phyloP scores from a whole-genome alignment of 2,329 filamentous ascomycete genomes.

The Dactylellina cionopaga region DNA sequence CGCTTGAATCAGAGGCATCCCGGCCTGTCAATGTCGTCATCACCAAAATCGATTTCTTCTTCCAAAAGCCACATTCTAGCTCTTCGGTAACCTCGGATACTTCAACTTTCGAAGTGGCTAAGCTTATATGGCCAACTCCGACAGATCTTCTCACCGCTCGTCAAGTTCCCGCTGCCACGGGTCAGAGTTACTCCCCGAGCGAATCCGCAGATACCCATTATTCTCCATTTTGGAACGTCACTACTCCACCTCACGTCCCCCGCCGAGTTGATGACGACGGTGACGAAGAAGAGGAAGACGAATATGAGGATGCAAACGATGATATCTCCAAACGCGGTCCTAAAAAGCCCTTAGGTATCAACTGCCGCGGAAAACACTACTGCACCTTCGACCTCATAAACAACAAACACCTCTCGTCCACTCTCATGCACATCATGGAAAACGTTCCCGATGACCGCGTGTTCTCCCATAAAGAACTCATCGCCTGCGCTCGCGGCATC shows the following conservation, averaged over 20 bases:
- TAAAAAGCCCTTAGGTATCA: constrained; percentile 20
- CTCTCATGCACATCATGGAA: neutral
- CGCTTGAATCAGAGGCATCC: neutral
- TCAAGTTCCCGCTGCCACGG: no score
- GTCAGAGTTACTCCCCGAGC: no score
- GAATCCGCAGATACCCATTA: no score
- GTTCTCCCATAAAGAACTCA: constrained; percentile 9
- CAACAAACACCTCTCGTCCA: neutral
- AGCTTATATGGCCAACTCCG: no score
- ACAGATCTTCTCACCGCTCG: no score
- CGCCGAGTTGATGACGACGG: neutral
- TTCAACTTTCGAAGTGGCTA: no score
- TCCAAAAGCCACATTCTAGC: no score
- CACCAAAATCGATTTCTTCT: no score
- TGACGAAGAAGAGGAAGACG: neutral
- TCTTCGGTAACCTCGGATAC: no score
- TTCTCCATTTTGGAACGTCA: no score
- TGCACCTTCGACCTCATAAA: neutral
- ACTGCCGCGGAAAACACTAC: constrained; percentile 17
- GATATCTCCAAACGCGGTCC: neutral
- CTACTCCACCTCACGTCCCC: constrained; percentile 8
- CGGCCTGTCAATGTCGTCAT: no score
- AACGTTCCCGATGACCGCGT: constrained; percentile 8
- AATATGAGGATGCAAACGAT: neutral
- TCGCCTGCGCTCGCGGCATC: constrained; percentile 21